A percentile compares a stretch with the other conserved stretches of the same genome.
Conservation (phyloP, 352 stramenopile genomes). For the Pythium apleroticum region DNA sequence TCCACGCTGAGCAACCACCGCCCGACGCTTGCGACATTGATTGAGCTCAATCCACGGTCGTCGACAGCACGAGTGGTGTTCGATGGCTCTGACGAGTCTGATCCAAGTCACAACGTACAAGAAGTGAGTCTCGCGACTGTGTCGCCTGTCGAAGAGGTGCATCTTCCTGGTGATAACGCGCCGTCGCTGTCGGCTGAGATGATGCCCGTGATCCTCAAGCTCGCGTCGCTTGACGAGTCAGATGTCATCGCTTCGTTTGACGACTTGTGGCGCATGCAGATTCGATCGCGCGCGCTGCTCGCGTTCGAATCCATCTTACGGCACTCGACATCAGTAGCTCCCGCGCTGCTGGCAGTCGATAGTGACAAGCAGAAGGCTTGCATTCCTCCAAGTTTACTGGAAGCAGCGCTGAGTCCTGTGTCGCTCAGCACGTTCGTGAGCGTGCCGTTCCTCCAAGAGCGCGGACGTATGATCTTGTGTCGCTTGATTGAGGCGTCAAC, state of each 20-base stretch:
- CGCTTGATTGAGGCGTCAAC: slow-evolving; percentile 84
- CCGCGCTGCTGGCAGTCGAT: not conserved
- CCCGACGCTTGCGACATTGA: slow-evolving; percentile 68
- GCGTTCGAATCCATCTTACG: slow-evolving; percentile 77
- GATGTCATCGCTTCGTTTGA: slow-evolving; percentile 68
- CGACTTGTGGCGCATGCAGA: slow-evolving; percentile 81
- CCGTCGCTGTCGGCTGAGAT: slow-evolving; percentile 59
- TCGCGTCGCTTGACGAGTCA: slow-evolving; percentile 72
- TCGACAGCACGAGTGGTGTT: slow-evolving; percentile 82
- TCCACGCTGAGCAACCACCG: slow-evolving; percentile 22
- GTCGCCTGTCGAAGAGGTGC: slow-evolving; percentile 78
- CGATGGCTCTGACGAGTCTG: slow-evolving; percentile 60
- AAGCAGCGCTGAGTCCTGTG: slow-evolving; percentile 63
- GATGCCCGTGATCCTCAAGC: slow-evolving; percentile 83
- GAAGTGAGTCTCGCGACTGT: slow-evolving; percentile 67
- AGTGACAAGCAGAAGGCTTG: not conserved
- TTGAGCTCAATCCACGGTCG: slow-evolving; percentile 60
- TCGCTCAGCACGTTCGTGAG: slow-evolving; percentile 72
- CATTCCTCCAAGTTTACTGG: slow-evolving; percentile 54
- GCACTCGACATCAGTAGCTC: slow-evolving; percentile 29
- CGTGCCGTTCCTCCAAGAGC: slow-evolving; percentile 73
- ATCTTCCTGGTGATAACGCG: slow-evolving; percentile 48
- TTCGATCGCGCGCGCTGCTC: slow-evolving; percentile 78
- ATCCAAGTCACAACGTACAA: slow-evolving; percentile 84
- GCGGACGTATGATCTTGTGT: slow-evolving; percentile 82